A percentile compares a stretch with the other conserved stretches of the same genome.
These are phyloP conservation scores for Candida vaughaniae DNA, from an alignment of 805 yeast genomes.

Conservation along the genomic window DNA sequence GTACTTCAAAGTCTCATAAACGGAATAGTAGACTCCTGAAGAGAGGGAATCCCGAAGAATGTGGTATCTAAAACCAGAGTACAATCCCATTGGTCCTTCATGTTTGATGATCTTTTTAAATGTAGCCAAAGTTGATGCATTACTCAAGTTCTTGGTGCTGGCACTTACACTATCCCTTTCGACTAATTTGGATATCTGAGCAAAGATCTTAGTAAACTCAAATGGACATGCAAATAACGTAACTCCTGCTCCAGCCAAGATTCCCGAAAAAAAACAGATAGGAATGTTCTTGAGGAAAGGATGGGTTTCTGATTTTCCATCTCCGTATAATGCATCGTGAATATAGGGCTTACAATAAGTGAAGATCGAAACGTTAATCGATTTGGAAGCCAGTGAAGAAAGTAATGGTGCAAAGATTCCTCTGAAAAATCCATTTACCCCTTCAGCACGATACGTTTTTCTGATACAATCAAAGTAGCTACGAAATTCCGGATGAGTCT, in stretches of 20 bases:
- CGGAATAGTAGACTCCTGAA: slow-evolving; percentile 69
- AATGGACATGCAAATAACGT: slow-evolving; percentile 77
- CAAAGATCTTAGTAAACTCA: slow-evolving; percentile 78
- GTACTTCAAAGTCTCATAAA: slow-evolving; percentile 72
- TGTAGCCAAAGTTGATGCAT: slow-evolving; percentile 43
- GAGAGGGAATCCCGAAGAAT: slow-evolving; percentile 67
- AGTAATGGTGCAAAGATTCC: slow-evolving; percentile 76
- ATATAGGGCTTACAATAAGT: slow-evolving; percentile 49
- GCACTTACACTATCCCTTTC: slow-evolving; percentile 15
- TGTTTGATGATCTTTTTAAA: slow-evolving; percentile 48
- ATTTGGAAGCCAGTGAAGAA: slow-evolving; percentile 62
- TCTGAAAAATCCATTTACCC: slow-evolving; percentile 67
- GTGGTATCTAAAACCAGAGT: slow-evolving; percentile 73
- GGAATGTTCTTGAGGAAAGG: slow-evolving; percentile 42
- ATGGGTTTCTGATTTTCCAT: slow-evolving; percentile 25
- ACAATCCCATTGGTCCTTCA: slow-evolving; percentile 64
- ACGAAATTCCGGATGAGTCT: slow-evolving; percentile 61
- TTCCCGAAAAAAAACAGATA: slow-evolving; percentile 56
- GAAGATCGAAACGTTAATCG: slow-evolving; percentile 65
- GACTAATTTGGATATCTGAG: slow-evolving; percentile 64
- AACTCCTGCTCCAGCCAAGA: slow-evolving; percentile 62
- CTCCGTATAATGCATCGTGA: slow-evolving; percentile 16
- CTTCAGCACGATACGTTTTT: slow-evolving; percentile 59
- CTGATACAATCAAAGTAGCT: slow-evolving; percentile 57
- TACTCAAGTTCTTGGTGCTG: slow-evolving; percentile 12